phyloP scores from a whole-genome alignment of 768 basidiomycete genomes.

The Trametes gibbosa region DNA sequence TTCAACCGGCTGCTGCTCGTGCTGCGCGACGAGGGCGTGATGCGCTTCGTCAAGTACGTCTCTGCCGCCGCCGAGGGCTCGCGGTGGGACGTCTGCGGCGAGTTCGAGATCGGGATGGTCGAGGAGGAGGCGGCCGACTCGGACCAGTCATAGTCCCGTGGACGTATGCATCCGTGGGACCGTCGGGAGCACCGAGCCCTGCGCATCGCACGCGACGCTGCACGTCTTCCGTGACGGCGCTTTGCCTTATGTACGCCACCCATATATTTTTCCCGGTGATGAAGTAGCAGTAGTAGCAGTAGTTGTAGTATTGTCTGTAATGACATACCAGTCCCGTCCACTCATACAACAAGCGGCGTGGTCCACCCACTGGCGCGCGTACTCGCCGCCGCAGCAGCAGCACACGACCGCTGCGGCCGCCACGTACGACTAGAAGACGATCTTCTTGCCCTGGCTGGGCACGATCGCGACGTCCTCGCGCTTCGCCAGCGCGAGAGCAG shows the following conservation, averaged over 20 bases:
- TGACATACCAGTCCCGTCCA: constrained; percentile 11
- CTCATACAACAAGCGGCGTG: neutral
- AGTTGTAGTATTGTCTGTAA: constrained; percentile 18
- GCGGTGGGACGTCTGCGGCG: constrained; percentile 90
- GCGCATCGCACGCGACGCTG: neutral
- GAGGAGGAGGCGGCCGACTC: constrained; percentile 55
- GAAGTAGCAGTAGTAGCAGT: neutral
- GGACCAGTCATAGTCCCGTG: no score
- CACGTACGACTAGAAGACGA: constrained; percentile 52
- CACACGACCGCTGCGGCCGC: no score
- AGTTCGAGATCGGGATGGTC: constrained; percentile 87
- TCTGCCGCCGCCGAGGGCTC: constrained; percentile 86
- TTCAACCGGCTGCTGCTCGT: constrained; percentile 90
- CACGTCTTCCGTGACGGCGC: neutral
- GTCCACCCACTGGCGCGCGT: no score
- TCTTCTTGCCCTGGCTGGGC: constrained; percentile 68
- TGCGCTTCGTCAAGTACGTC: constrained; percentile 95
- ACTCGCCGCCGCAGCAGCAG: no score
- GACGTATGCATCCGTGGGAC: no score
- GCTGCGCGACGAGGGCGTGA: constrained; percentile 86
- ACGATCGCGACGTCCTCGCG: constrained; percentile 76
- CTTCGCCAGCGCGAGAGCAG: constrained; percentile 73
- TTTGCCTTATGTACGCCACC: neutral
- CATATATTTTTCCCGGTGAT: constrained; percentile 1
- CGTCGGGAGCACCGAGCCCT: constrained; percentile 26